phyloP scores from a whole-genome alignment of 192 early-diverging fungal species.

The Funneliformis geosporum region DNA sequence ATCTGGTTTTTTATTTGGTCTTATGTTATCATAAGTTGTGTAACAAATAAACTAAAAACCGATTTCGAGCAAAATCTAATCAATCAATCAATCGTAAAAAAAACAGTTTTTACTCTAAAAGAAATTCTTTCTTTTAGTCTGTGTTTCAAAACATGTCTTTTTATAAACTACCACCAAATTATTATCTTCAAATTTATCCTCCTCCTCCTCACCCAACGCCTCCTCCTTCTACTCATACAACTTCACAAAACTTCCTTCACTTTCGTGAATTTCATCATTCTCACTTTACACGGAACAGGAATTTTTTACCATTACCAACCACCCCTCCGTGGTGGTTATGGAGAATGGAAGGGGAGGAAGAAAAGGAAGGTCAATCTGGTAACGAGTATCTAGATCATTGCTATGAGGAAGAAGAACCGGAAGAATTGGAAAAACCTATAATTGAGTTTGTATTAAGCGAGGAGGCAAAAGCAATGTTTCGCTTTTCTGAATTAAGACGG shows the following conservation, averaged over 20 bases:
- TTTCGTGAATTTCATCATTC: constrained; percentile 15
- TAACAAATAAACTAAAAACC: too few species aligned
- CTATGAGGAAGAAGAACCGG: not conserved
- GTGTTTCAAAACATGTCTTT: not conserved
- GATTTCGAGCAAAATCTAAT: too few species aligned
- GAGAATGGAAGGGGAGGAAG: not conserved
- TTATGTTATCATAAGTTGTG: too few species aligned
- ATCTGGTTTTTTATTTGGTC: too few species aligned
- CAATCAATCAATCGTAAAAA: too few species aligned
- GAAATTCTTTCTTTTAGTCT: too few species aligned
- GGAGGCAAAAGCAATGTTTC: constrained; percentile 27
- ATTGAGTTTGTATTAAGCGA: constrained; percentile 20
- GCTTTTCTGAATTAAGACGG: constrained; percentile 21
- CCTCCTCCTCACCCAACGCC: not conserved
- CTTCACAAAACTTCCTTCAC: not conserved
- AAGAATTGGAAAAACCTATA: not conserved
- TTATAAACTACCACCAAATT: not conserved
- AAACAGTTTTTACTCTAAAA: too few species aligned
- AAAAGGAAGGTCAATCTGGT: not conserved
- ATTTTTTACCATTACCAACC: constrained; percentile 19
- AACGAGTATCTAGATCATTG: not conserved
- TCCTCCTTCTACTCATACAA: not conserved
- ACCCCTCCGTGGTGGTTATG: not conserved
- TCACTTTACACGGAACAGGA: not conserved
- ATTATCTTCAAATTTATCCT: not conserved